Evolutionary conservation across 2,329 filamentous ascomycete genomes (phyloP).

Genomic region (Fusarium anthophilum): DNA sequence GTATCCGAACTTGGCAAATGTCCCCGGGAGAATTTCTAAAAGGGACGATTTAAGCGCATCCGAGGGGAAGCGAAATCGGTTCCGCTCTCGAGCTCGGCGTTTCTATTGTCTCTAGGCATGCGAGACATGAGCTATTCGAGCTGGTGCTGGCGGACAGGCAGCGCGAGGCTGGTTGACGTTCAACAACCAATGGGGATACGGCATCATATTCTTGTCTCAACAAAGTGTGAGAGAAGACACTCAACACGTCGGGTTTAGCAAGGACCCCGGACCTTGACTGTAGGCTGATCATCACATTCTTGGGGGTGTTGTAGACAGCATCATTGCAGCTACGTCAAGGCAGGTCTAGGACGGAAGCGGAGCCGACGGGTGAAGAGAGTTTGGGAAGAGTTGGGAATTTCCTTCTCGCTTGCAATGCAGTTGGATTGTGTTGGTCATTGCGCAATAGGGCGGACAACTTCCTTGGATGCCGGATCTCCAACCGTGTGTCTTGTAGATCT

Average conservation of each 20-base stretch:
- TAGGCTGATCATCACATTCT: constrained; percentile 33
- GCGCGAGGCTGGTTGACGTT: constrained; percentile 2
- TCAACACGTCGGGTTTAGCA: constrained; percentile 23
- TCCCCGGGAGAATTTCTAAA: background rate
- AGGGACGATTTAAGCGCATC: background rate
- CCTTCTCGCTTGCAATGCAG: background rate
- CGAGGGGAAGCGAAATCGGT: background rate
- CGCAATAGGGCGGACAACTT: background rate
- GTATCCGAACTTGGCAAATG: constrained; percentile 9
- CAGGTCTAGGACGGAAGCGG: background rate
- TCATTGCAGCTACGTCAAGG: constrained; percentile 14
- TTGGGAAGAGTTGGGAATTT: background rate
- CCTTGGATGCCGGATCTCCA: background rate
- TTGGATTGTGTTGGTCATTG: background rate
- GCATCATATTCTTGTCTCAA: constrained; percentile 15
- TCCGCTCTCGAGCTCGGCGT: background rate
- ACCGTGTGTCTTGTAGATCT: constrained; percentile 1
- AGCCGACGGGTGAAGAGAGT: background rate
- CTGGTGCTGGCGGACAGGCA: constrained; percentile 1
- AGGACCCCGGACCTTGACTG: constrained; percentile 34
- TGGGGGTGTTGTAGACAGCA: constrained; percentile 28
- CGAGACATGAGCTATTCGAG: constrained; percentile 5
- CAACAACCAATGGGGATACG: background rate
- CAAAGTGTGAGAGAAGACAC: constrained; percentile 21
- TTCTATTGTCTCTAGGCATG: background rate